Evolutionary conservation across 805 yeast genomes (phyloP), one percentile per base, ranked within the genome.

Genomic region (Sugiyamaella valdiviana): DNA sequence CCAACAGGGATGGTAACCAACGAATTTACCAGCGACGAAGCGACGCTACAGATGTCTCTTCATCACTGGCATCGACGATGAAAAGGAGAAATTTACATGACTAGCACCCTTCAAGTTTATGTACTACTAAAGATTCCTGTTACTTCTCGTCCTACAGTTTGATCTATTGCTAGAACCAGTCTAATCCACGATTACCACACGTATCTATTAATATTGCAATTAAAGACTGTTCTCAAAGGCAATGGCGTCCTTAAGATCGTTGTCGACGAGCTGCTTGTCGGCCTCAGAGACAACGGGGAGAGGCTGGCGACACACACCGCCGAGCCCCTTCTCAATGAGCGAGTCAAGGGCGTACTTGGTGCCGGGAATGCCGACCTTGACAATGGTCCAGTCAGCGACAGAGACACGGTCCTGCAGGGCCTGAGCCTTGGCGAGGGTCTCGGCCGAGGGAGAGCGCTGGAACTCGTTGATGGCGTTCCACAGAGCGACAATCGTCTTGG

Each of bases 311-410:
- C 45, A 26, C n/a, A 39, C 42, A 3, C 59, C 56, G 12, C 58
- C 57, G 7, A 53, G 41, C 7, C 51, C 49, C n/a, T 21, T 21
- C 39, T 46, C 45, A 38, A 50, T 36, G 40, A 36, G 46, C 42
- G 45, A 32, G 44, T 52, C 40, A 29, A 51, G 29, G n/a, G 55
- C 59, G 35, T 51, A 51, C 52, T 55, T 57, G 24, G 60, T 48
- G 16, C 58, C 60, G 37, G 48, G 22, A 37, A 57, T 50, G n/a
- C 56, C 56, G 10, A 48, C 51, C 51, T 47, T 54, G 38, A 51
- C 54, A 14, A 54, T 51, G n/a, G 45, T 43, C n/a, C 48, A 45
- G 21, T 38, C 45, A 10, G 45, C 45, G 12, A 19, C 39, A 17
- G 45, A 29, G 7, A 42, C 39, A 24, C 20, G 16, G 23, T 16